Evolutionary conservation across 106 monocot genomes (phyloP), one percentile per base, ranked within the genome.

Genomic region (Hemerocallis citrina): DNA sequence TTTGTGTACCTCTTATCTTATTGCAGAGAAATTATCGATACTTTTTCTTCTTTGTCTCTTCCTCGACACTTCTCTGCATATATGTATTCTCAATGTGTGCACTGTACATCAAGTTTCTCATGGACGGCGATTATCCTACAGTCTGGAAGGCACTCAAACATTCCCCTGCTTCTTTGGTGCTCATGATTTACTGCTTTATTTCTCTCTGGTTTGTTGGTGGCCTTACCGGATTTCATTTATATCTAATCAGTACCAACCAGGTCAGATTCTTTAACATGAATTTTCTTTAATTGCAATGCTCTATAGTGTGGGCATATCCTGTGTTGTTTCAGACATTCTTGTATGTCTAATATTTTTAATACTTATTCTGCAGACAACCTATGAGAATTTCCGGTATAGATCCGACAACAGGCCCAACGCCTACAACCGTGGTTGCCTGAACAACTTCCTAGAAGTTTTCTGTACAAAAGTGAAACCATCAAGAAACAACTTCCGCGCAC

Each of bases 181-280:
- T 91, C 14, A 88, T 98, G 79, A 65, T 76, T 38, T 98, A 85
- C 57, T 79, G 78, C 52, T 98, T 98, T 47, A 62, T 98, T 28
- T 68, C 72, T 28, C 68, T 91, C 31, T 98, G 96, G 96, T 98
- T 98, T 75, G 96, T 98, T 44, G 96, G 96, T 39, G 91, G 96
- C n/a, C 84, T 98, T 44, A 87, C 91, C 21, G 87, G 84, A 34
- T 98, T 98, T 68, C 96, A 98, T 68, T 71, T 73, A 16, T 98
- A 98, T 59, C 91, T 98, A n/a, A 98, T 98, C 5, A 58, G 87
- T 74, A 82, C 91, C 57, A 98, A 98, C 59, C 96, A 98, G 87
- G 91, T 88, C 47, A 69, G 63, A 67, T 52, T 36, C 39, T 20
- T 54, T 10, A 52, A 29, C 15, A 7, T 3, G 31, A 57, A 29